These are phyloP conservation scores for Sporisorium scitamineum DNA, from an alignment of 1,284 basidiomycete species.

Conservation along the genomic window DNA sequence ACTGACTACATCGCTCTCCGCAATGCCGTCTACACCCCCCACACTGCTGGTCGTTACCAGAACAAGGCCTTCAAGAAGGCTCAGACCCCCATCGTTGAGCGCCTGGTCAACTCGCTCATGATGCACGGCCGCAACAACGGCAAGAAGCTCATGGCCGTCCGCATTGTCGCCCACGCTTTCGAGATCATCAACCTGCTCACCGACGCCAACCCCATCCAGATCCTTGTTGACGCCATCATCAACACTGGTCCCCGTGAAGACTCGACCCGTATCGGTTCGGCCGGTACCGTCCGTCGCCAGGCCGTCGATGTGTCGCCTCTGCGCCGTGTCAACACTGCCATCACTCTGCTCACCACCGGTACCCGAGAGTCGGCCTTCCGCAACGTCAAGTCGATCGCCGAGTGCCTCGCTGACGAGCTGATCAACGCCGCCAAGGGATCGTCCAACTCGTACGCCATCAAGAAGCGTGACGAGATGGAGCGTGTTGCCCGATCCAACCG, in stretches of 20 bases:
- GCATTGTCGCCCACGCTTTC: conserved; percentile 99
- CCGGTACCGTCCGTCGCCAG: conserved; percentile 99
- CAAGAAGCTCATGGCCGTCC: conserved; percentile 98
- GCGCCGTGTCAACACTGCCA: conserved; percentile 96
- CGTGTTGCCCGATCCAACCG: conserved; percentile 99
- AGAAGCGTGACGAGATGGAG: conserved; percentile 92
- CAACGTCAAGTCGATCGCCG: conserved; percentile 95
- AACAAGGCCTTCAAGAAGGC: conserved; percentile 99
- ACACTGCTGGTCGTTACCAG: conserved; percentile 99
- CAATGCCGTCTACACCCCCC: conserved; percentile 94
- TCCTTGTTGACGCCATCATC: conserved; percentile 96
- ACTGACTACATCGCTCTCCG: conserved; percentile 98
- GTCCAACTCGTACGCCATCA: conserved; percentile 99
- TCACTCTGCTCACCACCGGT: conserved; percentile 93
- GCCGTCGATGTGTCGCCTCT: conserved; percentile 99
- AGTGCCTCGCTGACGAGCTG: conserved; percentile 99
- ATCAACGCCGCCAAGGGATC: conserved; percentile 99
- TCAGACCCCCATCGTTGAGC: conserved; percentile 99
- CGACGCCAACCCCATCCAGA: conserved; percentile 99
- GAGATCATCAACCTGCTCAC: conserved; percentile 99
- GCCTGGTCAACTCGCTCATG: conserved; percentile 94
- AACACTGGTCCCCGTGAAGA: conserved; percentile 99
- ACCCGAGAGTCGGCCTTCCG: conserved; percentile 99
- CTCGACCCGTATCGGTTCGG: conserved; percentile 99
- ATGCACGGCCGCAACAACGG: conserved; percentile 99